Evolutionary conservation across 2,329 filamentous ascomycete species (phyloP).

Genomic region (Venturia nashicola): DNA sequence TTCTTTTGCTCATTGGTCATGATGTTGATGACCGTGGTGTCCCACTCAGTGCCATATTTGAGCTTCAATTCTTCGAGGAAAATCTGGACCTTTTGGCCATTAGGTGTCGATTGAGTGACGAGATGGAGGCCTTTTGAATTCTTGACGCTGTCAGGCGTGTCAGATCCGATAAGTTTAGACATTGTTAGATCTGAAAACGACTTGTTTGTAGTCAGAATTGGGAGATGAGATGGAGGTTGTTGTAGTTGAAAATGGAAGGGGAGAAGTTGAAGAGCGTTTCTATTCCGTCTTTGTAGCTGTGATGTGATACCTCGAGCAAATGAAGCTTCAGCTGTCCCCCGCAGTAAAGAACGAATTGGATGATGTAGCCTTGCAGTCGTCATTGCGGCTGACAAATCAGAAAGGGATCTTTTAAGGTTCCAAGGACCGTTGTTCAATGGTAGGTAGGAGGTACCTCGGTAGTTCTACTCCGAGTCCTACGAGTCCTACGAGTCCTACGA

Average conservation of each 20-base stretch:
- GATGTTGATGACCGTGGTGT: slow-evolving; percentile 33
- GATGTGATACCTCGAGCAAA: too few species aligned
- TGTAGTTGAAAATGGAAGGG: background rate
- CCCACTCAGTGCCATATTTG: slow-evolving; percentile 44
- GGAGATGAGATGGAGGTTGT: background rate
- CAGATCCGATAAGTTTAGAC: slow-evolving; percentile 31
- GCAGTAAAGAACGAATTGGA: background rate
- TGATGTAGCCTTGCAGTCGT: background rate
- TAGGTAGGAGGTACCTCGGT: too few species aligned
- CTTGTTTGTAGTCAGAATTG: background rate
- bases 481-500: too few species aligned
- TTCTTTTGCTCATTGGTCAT: slow-evolving; percentile 53
- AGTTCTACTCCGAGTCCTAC: too few species aligned
- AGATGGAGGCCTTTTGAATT: slow-evolving; percentile 40
- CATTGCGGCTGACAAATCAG: background rate
- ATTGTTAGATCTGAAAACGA: slow-evolving; percentile 14
- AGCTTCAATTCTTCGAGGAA: slow-evolving; percentile 54
- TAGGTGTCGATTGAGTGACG: slow-evolving; percentile 39
- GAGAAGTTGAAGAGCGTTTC: background rate
- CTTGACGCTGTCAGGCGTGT: slow-evolving; percentile 33
- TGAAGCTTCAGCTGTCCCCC: too few species aligned
- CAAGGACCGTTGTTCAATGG: background rate
- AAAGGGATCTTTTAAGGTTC: background rate
- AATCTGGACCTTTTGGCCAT: slow-evolving; percentile 45
- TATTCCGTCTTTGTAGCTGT: background rate